phyloP scores from a whole-genome alignment of 1,284 basidiomycete species.

The Moniliophthora roreri region DNA sequence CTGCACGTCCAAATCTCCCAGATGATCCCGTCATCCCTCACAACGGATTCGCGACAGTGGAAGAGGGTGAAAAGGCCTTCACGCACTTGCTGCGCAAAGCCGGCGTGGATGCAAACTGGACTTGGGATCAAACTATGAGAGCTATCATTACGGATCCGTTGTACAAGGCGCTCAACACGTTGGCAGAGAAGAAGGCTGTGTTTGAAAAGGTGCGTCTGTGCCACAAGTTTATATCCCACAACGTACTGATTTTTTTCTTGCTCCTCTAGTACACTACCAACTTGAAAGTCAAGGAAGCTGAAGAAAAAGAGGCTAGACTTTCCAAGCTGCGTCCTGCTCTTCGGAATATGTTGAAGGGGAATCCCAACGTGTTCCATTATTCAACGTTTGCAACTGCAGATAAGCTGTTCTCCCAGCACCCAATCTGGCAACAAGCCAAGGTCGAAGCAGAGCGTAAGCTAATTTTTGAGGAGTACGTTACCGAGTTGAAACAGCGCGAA shows the following conservation, averaged over 20 bases:
- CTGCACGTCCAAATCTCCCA: constrained; percentile 74
- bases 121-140: constrained; percentile 98
- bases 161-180: constrained; percentile 91
- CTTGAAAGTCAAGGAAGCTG: constrained; percentile 62
- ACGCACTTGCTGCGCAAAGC: constrained; percentile 85
- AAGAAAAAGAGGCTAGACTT: constrained; percentile 79
- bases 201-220: constrained; percentile 78
- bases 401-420: constrained; percentile 78
- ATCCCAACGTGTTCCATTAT: constrained; percentile 85
- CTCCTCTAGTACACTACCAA: constrained; percentile 65
- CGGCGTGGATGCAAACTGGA: constrained; percentile 89
- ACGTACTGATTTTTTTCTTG: constrained; percentile 14
- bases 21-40: constrained; percentile 85
- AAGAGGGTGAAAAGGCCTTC: constrained; percentile 95
- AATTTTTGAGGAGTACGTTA: constrained; percentile 88
- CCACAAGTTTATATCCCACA: not conserved
- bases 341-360: constrained; percentile 80
- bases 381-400: constrained; percentile 87
- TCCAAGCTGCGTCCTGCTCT: constrained; percentile 82
- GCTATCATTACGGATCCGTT: constrained; percentile 97
- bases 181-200: constrained; percentile 92
- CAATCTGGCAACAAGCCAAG: constrained; percentile 85
- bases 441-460: constrained; percentile 81
- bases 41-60: constrained; percentile 82
- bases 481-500: constrained; percentile 82